Evolutionary conservation across 2,329 filamentous ascomycete species (phyloP).

Genomic region (Didymella lethalis): DNA sequence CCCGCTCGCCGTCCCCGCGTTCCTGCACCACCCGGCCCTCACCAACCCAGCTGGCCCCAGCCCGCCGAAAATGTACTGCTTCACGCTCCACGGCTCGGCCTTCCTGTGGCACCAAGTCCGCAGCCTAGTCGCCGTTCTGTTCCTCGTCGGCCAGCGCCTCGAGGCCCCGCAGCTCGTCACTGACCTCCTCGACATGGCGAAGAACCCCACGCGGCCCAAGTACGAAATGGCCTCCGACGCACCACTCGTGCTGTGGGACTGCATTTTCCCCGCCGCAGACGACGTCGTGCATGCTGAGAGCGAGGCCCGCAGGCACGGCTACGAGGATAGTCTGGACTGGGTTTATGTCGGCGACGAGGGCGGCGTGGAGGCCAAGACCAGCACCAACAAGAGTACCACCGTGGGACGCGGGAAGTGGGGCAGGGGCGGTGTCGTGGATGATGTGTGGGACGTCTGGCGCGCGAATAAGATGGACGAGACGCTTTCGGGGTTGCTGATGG

Average conservation of each 20-base stretch:
- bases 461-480: slow-evolving; percentile 89
- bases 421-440: slow-evolving; percentile 51
- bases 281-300: slow-evolving; percentile 51
- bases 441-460: slow-evolving; percentile 84
- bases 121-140: slow-evolving; percentile 91
- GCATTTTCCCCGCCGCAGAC: slow-evolving; percentile 73
- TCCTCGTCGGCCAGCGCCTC: slow-evolving; percentile 87
- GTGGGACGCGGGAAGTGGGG: slow-evolving; percentile 47
- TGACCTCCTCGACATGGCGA: slow-evolving; percentile 74
- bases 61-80: slow-evolving; percentile 76
- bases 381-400: slow-evolving; percentile 8
- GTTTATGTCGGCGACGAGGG: slow-evolving; percentile 76
- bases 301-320: slow-evolving; percentile 40
- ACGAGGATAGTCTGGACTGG: slow-evolving; percentile 75
- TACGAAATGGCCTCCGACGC: slow-evolving; percentile 92
- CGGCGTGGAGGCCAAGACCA: slow-evolving; percentile 55
- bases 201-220: slow-evolving; percentile 77
- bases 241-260: slow-evolving; percentile 95
- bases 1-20: slow-evolving; percentile 37
- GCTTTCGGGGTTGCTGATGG: slow-evolving; percentile 76
- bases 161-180: slow-evolving; percentile 77
- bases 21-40: slow-evolving; percentile 41
- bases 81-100: slow-evolving; percentile 86
- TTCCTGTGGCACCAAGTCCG: slow-evolving; percentile 99
- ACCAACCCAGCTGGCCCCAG: slow-evolving; percentile 16